Conservation (phyloP, 208 protist species). For the Strigomonas culicis region DNA sequence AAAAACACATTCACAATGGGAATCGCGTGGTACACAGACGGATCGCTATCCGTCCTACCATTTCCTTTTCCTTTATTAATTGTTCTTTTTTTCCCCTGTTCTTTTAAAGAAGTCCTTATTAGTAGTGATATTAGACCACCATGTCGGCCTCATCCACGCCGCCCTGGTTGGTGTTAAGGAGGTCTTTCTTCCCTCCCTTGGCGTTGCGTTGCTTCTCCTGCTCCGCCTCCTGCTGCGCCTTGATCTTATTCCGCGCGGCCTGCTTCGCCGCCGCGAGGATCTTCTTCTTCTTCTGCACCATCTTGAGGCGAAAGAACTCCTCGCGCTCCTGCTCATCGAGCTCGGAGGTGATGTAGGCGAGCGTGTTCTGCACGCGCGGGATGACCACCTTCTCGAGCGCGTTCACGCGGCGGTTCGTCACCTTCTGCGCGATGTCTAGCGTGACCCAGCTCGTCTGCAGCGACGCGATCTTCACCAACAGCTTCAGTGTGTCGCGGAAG, state of each 20-base stretch:
- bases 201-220: neutral
- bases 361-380: constrained; percentile 96
- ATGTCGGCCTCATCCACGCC: constrained; percentile 64
- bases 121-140: constrained; percentile 38
- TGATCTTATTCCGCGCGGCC: constrained; percentile 30
- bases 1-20: constrained; percentile 1
- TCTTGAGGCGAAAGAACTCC: constrained; percentile 99
- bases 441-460: constrained; percentile 97
- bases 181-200: constrained; percentile 17
- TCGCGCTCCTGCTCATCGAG: constrained; percentile 99
- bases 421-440: constrained; percentile 98
- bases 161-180: constrained; percentile 28
- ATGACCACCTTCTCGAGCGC: constrained; percentile 99
- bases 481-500: constrained; percentile 91
- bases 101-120: neutral
- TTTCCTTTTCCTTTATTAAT: neutral
- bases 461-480: constrained; percentile 96
- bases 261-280: constrained; percentile 42
- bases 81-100: constrained; percentile 4
- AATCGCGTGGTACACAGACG: neutral
- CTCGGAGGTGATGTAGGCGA: constrained; percentile 98
- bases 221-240: constrained; percentile 28
- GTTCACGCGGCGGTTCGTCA: constrained; percentile 99
- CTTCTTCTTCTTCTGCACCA: constrained; percentile 98
- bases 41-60: constrained; percentile 1